These are phyloP conservation scores for Leccinum olivaceoglutinosum DNA, from an alignment of 1,284 basidiomycete genomes.

Conservation along the genomic window DNA sequence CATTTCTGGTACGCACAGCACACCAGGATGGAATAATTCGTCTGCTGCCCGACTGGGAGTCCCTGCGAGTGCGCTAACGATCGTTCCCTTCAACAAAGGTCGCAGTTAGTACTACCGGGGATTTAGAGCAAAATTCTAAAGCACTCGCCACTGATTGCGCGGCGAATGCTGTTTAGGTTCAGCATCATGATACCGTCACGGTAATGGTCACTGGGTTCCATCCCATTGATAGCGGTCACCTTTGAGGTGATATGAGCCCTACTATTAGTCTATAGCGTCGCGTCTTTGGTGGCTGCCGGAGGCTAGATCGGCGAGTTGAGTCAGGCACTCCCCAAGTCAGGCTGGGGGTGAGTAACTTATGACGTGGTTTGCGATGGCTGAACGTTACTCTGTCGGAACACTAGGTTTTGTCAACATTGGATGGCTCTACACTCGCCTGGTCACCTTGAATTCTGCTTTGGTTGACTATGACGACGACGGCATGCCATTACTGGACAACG, in stretches of 20 bases:
- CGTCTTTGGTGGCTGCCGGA: conserved; percentile 94
- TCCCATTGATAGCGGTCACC: conserved; percentile 76
- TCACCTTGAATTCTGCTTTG: conserved; percentile 67
- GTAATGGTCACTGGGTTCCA: conserved; percentile 65
- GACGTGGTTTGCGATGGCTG: neutral
- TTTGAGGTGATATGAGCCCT: conserved; percentile 88
- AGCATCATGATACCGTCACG: conserved; percentile 44
- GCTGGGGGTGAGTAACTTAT: conserved; percentile 70
- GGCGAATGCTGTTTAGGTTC: conserved; percentile 47
- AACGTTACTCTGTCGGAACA: neutral
- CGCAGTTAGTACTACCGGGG: no score
- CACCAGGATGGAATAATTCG: no score
- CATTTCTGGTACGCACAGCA: no score
- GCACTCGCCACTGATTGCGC: no score
- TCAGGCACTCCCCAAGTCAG: conserved; percentile 46
- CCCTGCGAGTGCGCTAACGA: no score
- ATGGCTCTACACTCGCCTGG: conserved; percentile 79
- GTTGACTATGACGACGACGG: conserved; percentile 35
- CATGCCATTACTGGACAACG: conserved; percentile 17
- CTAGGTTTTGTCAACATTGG: conserved; percentile 77
- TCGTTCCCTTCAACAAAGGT: no score
- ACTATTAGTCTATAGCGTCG: conserved; percentile 52
- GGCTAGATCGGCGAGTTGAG: conserved; percentile 79
- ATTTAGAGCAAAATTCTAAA: no score
- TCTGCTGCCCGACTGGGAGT: no score